Evolutionary conservation across 1,284 basidiomycete species (phyloP), one percentile per base, ranked within the genome.

Genomic region (Somion occarium): DNA sequence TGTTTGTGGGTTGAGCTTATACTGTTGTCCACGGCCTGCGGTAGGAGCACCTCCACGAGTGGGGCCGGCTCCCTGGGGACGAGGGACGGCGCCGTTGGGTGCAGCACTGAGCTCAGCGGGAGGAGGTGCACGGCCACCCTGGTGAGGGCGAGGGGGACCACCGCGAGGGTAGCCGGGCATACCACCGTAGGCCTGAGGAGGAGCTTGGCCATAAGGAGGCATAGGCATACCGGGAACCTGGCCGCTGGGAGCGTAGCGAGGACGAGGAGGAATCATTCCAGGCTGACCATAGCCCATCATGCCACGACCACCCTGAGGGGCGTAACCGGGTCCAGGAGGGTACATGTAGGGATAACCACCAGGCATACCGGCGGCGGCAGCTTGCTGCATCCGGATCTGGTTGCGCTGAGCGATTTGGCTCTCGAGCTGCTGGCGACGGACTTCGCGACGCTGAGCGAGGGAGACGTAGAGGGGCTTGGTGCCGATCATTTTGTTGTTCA

Each of bases 401-500:
- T 92, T 91, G 69, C 94, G 92, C 73, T 97, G 93, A 57, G 91
- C 91, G 65, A 97, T 94, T 79, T 99, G 97, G 64, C 91, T 94
- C 79, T 99, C 97, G 64, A 99, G 83, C 71, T 99, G 96, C 73
- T 99, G 97, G 65, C 96, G 86, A 67, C 97, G 91, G 62, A 96
- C 93, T 67, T 99, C 97, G 63, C 96, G 95, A 64, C 96, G 93
- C 73, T 99, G 97, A 61, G 97, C 97, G 55, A 98, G 86, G 49
- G 96, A 96, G 67, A 99, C 97, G 71, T 99, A 99, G 63, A 99
- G 85, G 49, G 97, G 97, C 75, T 99, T 99, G 65, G 90, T 85
- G 60, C 96, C 95, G 66, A 99, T 93, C 91, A 99, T 99, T 80
- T 98, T 98, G 82, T 98, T 98, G 83, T 99, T 99, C 95, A 99